Conservation (phyloP, 352 stramenopile genomes). For the Phytophthora macrochlamydospora region DNA sequence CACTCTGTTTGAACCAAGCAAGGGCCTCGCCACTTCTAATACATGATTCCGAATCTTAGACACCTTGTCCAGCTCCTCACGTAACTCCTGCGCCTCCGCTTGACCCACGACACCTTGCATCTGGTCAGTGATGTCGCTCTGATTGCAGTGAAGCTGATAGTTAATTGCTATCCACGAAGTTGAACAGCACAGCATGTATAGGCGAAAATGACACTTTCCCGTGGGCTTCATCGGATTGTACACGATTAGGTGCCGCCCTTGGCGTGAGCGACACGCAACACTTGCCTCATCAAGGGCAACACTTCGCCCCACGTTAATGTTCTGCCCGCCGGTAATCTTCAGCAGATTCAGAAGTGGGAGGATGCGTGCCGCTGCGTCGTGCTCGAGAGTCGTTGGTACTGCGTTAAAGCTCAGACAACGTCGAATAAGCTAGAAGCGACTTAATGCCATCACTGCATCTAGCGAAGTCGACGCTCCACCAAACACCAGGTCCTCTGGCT, state of each 20-base stretch:
- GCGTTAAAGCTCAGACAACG: slow-evolving; percentile 2
- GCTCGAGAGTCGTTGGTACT: not conserved
- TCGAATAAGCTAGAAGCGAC: slow-evolving; percentile 5
- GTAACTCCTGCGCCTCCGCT: not conserved
- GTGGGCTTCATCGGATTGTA: not conserved
- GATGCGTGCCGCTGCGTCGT: not conserved
- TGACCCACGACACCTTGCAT: not conserved
- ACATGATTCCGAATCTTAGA: not conserved
- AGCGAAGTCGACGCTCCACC: not conserved
- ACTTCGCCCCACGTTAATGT: not conserved
- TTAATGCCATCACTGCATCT: not conserved
- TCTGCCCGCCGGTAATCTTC: not conserved
- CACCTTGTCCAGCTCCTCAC: not conserved
- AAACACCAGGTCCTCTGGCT: slow-evolving; percentile 7
- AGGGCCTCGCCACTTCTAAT: not conserved
- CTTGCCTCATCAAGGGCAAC: not conserved
- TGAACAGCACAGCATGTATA: not conserved
- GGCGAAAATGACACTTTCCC: not conserved
- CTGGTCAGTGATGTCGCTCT: not conserved
- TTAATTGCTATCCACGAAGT: not conserved
- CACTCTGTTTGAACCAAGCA: not conserved
- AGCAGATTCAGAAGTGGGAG: not conserved
- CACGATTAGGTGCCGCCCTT: not conserved
- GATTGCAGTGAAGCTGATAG: not conserved
- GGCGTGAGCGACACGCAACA: not conserved